phyloP scores from a whole-genome alignment of 495 filamentous ascomycete genomes.

The Darksidea phi region DNA sequence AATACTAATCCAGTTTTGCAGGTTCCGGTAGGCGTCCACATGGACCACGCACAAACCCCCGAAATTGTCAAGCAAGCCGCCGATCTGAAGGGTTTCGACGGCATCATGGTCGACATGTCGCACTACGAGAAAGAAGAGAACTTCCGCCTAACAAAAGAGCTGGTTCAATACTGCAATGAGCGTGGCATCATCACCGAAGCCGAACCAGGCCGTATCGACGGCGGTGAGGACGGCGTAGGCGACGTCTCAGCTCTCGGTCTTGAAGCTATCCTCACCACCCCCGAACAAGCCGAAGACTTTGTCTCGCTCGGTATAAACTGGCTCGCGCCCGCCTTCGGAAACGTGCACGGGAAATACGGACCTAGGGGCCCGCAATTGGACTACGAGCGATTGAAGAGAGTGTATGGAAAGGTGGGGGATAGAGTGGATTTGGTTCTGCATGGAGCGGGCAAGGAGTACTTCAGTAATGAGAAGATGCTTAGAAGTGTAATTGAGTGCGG shows the following conservation, averaged over 20 bases:
- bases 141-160: slow-evolving; percentile 65
- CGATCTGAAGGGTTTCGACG: slow-evolving; percentile 21
- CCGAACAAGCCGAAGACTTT: slow-evolving; percentile 74
- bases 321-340: slow-evolving; percentile 81
- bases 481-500: slow-evolving; percentile 66
- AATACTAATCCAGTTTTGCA: not conserved
- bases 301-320: slow-evolving; percentile 78
- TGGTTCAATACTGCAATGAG: slow-evolving; percentile 69
- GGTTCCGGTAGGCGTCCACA: slow-evolving; percentile 38
- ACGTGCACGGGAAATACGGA: slow-evolving; percentile 82
- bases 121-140: slow-evolving; percentile 83
- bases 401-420: slow-evolving; percentile 61
- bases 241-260: slow-evolving; percentile 64
- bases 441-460: slow-evolving; percentile 64
- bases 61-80: slow-evolving; percentile 37
- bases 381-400: slow-evolving; percentile 64
- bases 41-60: slow-evolving; percentile 41
- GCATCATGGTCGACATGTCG: slow-evolving; percentile 44
- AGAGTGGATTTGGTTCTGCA: slow-evolving; percentile 70
- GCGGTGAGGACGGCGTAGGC: slow-evolving; percentile 78
- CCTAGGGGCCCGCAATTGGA: slow-evolving; percentile 70
- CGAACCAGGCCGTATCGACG: slow-evolving; percentile 79
- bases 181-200: slow-evolving; percentile 76
- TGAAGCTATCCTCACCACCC: slow-evolving; percentile 72
- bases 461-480: slow-evolving; percentile 63